Evolutionary conservation across 495 filamentous ascomycete genomes (phyloP).

Genomic region (Poronia punctata): DNA sequence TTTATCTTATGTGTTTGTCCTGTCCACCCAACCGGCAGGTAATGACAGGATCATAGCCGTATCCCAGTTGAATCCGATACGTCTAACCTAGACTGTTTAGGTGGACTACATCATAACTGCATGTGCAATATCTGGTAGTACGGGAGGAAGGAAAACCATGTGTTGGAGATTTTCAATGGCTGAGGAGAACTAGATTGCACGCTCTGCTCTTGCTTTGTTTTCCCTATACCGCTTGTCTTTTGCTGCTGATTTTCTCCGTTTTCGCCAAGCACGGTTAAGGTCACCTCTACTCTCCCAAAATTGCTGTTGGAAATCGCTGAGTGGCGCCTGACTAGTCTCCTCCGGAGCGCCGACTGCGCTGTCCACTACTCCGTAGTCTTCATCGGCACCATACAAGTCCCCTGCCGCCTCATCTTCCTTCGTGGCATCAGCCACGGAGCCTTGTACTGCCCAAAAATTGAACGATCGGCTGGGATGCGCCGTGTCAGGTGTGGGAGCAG

Average conservation of each 20-base stretch:
- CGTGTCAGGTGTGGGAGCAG: slow-evolving; percentile 92
- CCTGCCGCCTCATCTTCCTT: slow-evolving; percentile 23
- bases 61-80: too few species aligned
- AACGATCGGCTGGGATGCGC: slow-evolving; percentile 58
- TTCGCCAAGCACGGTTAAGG: slow-evolving; percentile 87
- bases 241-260: slow-evolving; percentile 64
- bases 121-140: too few species aligned
- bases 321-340: slow-evolving; percentile 16
- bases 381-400: slow-evolving; percentile 30
- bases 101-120: too few species aligned
- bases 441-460: slow-evolving; percentile 38
- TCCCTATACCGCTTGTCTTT: slow-evolving; percentile 87
- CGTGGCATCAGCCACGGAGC: slow-evolving; percentile 29
- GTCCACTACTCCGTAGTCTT: slow-evolving; percentile 20
- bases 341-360: slow-evolving; percentile 8
- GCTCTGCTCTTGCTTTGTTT: slow-evolving; percentile 56
- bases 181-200: slow-evolving; percentile 31
- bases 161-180: too few species aligned
- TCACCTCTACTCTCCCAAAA: slow-evolving; percentile 92
- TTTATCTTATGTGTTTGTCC: too few species aligned
- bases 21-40: too few species aligned
- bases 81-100: too few species aligned
- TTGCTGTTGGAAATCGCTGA: slow-evolving; percentile 74
- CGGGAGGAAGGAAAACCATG: too few species aligned
- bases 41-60: too few species aligned